These are phyloP conservation scores for Linum usitatissimum DNA, from an alignment of 345 rosid genomes.

Conservation along the genomic window DNA sequence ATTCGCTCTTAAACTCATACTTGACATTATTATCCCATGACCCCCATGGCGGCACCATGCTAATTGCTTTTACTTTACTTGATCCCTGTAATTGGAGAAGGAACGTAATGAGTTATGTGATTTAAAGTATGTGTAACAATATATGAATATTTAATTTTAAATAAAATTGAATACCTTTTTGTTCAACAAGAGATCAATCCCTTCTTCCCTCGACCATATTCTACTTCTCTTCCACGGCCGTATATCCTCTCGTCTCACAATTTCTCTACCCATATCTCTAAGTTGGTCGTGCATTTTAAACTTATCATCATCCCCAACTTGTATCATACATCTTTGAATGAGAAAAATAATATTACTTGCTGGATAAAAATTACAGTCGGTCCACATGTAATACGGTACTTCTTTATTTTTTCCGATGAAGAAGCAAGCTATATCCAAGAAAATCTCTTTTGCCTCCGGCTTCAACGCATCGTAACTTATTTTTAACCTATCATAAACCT, in stretches of 20 bases:
- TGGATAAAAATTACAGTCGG: slow-evolving; percentile 45
- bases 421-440: slow-evolving; percentile 67
- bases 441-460: slow-evolving; percentile 30
- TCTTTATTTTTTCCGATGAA: slow-evolving; percentile 33
- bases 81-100: too few relatives aligned
- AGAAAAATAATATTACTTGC: slow-evolving; percentile 38
- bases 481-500: slow-evolving; percentile 33
- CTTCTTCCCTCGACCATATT: slow-evolving; percentile 51
- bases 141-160: too few relatives aligned
- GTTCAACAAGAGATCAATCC: slow-evolving; percentile 25
- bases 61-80: too few relatives aligned
- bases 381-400: slow-evolving; percentile 36
- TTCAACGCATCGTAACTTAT: slow-evolving; percentile 51
- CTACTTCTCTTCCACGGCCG: slow-evolving; percentile 45
- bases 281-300: slow-evolving; percentile 77
- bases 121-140: too few relatives aligned
- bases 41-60: too few relatives aligned
- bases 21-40: too few relatives aligned
- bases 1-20: too few relatives aligned
- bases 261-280: slow-evolving; percentile 67
- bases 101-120: too few relatives aligned
- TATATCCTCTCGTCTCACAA: slow-evolving; percentile 21
- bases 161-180: slow-evolving; percentile 24
- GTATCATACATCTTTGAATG: slow-evolving; percentile 43
- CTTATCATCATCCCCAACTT: slow-evolving; percentile 14